phyloP scores from a whole-genome alignment of 345 rosid genomes.

The Rhodamnia argentea region DNA sequence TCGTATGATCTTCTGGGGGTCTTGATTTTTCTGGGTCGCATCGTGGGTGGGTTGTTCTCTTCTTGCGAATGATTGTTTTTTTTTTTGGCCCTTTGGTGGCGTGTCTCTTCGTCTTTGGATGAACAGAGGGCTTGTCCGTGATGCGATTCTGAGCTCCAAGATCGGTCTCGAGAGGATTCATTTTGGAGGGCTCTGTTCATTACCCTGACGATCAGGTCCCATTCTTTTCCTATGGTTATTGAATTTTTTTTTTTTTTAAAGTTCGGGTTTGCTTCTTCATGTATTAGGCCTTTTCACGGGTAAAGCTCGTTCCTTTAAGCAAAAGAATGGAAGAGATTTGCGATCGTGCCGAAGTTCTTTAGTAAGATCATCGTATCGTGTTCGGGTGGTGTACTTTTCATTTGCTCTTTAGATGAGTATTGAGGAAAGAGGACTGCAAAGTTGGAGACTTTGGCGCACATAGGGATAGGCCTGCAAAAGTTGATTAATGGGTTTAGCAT shows the following conservation, averaged over 20 bases:
- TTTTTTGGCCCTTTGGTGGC: neutral
- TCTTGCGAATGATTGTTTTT: neutral
- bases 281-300: neutral
- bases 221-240: neutral
- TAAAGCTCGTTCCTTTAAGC: neutral
- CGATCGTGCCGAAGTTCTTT: neutral
- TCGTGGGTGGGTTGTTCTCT: neutral
- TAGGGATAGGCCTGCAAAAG: neutral
- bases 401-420: neutral
- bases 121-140: neutral
- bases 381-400: neutral
- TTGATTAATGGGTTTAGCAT: neutral
- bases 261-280: neutral
- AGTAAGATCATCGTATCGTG: neutral
- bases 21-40: neutral
- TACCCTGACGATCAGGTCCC: conserved; percentile 4
- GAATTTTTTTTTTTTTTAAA: neutral
- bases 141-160: conserved; percentile 3
- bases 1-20: neutral
- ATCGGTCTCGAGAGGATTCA: neutral
- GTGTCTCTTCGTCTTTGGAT: neutral
- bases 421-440: neutral
- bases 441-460: neutral
- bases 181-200: neutral
- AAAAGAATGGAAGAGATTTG: neutral